Conservation (phyloP, 257 asterid species). For the Solanum chilense region DNA sequence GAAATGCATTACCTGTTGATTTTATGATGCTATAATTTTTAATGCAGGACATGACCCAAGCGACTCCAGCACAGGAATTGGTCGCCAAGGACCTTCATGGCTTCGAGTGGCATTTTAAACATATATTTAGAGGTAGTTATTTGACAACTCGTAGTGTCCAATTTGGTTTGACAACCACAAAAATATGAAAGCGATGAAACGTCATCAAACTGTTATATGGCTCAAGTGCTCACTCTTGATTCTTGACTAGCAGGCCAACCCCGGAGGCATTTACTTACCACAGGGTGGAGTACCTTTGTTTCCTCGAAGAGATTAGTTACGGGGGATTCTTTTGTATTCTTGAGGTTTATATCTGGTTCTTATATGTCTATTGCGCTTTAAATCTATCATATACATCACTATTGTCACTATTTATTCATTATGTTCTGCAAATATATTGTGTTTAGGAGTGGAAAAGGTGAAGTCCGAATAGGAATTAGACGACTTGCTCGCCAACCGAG, state of each 20-base stretch:
- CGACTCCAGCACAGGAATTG: conserved; percentile 60
- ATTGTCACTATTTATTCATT: not conserved
- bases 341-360: conserved; percentile 28
- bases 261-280: conserved; percentile 74
- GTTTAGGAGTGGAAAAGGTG: conserved; percentile 54
- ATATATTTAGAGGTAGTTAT: conserved; percentile 58
- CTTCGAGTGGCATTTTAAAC: conserved; percentile 65
- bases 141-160: not conserved
- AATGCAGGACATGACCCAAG: conserved; percentile 37
- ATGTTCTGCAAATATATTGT: not conserved
- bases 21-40: not conserved
- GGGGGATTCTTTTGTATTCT: conserved; percentile 68
- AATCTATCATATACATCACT: not conserved
- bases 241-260: conserved; percentile 52
- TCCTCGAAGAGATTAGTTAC: conserved; percentile 66
- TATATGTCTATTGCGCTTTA: not conserved
- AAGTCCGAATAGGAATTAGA: conserved; percentile 67
- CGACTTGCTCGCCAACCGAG: conserved; percentile 46
- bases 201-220: not conserved
- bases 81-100: conserved; percentile 68
- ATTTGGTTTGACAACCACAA: not conserved
- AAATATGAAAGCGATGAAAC: not conserved
- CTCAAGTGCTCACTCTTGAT: not conserved
- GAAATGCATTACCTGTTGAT: not conserved
- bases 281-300: conserved; percentile 85